Evolutionary conservation across 306 rosid species (phyloP).

Genomic region (Boehmeria nivea): DNA sequence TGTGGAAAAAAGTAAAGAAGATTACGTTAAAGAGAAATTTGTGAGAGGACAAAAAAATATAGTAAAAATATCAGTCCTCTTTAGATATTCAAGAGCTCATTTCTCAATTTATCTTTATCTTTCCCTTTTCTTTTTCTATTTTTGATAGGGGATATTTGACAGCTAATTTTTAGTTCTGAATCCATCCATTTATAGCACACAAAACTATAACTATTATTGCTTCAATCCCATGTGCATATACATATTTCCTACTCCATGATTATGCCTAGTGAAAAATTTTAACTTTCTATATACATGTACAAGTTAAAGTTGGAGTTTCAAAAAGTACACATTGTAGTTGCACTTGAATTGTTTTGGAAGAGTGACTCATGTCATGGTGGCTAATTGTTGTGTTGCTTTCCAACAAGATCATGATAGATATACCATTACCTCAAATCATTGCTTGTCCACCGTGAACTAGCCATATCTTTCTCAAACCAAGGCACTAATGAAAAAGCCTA

Average conservation of each 20-base stretch:
- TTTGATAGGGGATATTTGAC: too few relatives aligned
- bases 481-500: not conserved
- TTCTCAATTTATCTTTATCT: too few relatives aligned
- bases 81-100: too few relatives aligned
- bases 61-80: too few relatives aligned
- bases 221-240: conserved; percentile 20
- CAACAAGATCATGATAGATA: conserved; percentile 16
- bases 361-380: not conserved
- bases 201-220: too few relatives aligned
- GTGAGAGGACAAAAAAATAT: conserved; percentile 15
- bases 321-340: conserved; percentile 7
- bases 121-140: too few relatives aligned
- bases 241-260: conserved; percentile 22
- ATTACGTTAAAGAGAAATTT: conserved; percentile 2
- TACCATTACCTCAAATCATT: too few relatives aligned
- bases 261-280: not conserved
- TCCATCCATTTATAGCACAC: too few relatives aligned
- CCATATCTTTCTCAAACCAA: too few relatives aligned
- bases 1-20: conserved; percentile 30
- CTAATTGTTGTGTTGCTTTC: conserved; percentile 16
- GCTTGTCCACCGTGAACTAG: too few relatives aligned
- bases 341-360: not conserved
- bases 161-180: too few relatives aligned
- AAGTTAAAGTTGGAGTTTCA: conserved; percentile 16
- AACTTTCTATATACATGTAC: not conserved